Base-by-base conservation (phyloP, 176 grass and related monocot genomes). In the Poa annua region DNA sequence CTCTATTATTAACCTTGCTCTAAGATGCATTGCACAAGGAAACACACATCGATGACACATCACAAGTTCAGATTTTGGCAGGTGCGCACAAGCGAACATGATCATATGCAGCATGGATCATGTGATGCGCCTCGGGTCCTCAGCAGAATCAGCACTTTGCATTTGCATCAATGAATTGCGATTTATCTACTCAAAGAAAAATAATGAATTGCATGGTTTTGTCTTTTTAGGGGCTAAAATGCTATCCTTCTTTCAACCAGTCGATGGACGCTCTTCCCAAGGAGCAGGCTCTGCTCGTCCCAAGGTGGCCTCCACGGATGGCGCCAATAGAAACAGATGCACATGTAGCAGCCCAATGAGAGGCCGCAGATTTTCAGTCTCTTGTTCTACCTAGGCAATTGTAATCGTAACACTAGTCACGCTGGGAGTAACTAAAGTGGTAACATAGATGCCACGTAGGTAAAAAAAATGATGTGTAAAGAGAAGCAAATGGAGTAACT, bases 281-380 rank as follows among this genome's bases (percentile, higher is more conserved):
- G 47, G 78, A 38, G 78, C 56, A 74, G 56, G 14, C 51, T 7
- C 79, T 76, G 79, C 79, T 38, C 78, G 74, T 87, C 71, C 85
- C 85, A 77, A 82, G 55, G 70, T 6, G 62, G 66, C 24, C 14
- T 59, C 52, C 39, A 34, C 35, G 76, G 44, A 75, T 75, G 69
- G 45, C 0, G 55, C 52, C 81, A 62, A 65, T 6, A 12, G 14
- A 76, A 39, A 24, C 71, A 41, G 44, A 34, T 29, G 38, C 54
- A 29, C 29, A 44, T 86, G 84, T 65, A 81, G 67, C 77, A 74
- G 67, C 44, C 66, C 84, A 65, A 63, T 61, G n/a, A 64, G n/a
- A 52, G 54, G 42, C 36, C 20, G 49, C n/a, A 42, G 29, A 7
- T 20, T 24, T 51, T 2, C 74, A 35, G 19, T 50, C 36, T 49